A percentile compares a stretch with the other conserved stretches of the same genome.
Conservation (phyloP, 2,329 filamentous ascomycete genomes). For the Seiridium unicorne region DNA sequence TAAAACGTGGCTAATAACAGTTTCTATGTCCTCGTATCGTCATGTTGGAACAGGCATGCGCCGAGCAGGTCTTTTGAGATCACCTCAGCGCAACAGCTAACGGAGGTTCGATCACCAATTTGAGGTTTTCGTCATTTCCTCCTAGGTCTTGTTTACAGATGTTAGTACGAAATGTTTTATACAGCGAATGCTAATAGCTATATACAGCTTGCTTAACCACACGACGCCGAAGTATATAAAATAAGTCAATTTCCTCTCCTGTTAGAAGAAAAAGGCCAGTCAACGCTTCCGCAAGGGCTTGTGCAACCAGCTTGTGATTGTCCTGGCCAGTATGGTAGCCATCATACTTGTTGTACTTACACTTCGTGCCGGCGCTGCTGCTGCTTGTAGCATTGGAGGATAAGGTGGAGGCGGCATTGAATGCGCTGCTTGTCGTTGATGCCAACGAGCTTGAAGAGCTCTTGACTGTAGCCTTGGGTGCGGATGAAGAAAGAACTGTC, state of each 20-base stretch:
- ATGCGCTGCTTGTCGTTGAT: slow-evolving; percentile 27
- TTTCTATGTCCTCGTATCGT: no score
- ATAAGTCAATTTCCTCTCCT: background rate
- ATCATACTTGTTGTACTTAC: slow-evolving; percentile 9
- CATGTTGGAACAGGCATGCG: no score
- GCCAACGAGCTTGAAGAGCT: background rate
- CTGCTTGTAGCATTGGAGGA: background rate
- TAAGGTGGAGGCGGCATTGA: background rate
- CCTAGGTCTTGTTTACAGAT: no score
- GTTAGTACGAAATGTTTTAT: background rate
- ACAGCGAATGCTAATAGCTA: background rate
- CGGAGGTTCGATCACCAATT: no score
- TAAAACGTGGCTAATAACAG: no score
- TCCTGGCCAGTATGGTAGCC: slow-evolving; percentile 16
- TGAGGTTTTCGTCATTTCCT: no score
- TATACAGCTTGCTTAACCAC: background rate
- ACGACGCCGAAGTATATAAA: background rate
- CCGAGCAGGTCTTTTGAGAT: no score
- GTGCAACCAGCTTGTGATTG: slow-evolving; percentile 15
- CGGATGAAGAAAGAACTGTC: slow-evolving; percentile 8
- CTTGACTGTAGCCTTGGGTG: background rate
- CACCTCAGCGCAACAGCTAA: no score
- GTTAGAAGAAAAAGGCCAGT: slow-evolving; percentile 9
- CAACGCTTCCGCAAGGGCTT: slow-evolving; percentile 13
- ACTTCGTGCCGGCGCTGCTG: background rate